Percentiles rank a stretch among this genome's conserved stretches.
These are phyloP conservation scores for Brasilioporus rufonigricans DNA, from an alignment of 768 basidiomycete species.

Conservation along the genomic window DNA sequence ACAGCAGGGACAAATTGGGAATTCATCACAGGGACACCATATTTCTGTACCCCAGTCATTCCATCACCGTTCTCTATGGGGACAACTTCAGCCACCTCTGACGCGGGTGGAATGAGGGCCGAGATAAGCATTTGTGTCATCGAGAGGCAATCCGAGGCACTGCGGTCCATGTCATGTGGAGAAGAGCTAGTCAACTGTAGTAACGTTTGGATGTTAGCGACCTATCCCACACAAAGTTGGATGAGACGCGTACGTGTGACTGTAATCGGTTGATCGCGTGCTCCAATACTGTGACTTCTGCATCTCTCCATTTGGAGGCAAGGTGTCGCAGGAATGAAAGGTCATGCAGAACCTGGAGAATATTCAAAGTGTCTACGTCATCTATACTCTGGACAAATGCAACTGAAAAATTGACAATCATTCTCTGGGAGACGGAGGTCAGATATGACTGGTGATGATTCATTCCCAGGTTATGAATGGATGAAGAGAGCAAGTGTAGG, in stretches of 20 bases:
- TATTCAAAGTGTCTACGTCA: slow-evolving; percentile 28
- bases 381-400: slow-evolving; percentile 33
- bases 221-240: background rate
- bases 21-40: slow-evolving; percentile 52
- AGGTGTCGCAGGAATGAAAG: slow-evolving; percentile 48
- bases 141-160: slow-evolving; percentile 44
- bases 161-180: slow-evolving; percentile 24
- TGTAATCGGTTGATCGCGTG: slow-evolving; percentile 24
- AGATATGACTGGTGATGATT: slow-evolving; percentile 37
- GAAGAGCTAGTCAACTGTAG: slow-evolving; percentile 16
- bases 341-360: slow-evolving; percentile 41
- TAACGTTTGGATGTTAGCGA: slow-evolving; percentile 1
- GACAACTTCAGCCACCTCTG: slow-evolving; percentile 17
- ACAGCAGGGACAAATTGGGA: slow-evolving; percentile 57
- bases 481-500: slow-evolving; percentile 51
- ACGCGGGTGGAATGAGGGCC: slow-evolving; percentile 46
- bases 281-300: slow-evolving; percentile 22
- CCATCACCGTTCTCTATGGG: slow-evolving; percentile 35
- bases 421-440: slow-evolving; percentile 35
- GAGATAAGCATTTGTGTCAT: slow-evolving; percentile 64
- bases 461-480: slow-evolving; percentile 55
- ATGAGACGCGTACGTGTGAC: slow-evolving; percentile 26
- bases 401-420: slow-evolving; percentile 37
- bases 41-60: slow-evolving; percentile 44
- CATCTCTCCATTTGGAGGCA: slow-evolving; percentile 30